Evolutionary conservation across 129 eudicot species (phyloP), one percentile per base, ranked within the genome.

Genomic region (Ambrosia trifida): DNA sequence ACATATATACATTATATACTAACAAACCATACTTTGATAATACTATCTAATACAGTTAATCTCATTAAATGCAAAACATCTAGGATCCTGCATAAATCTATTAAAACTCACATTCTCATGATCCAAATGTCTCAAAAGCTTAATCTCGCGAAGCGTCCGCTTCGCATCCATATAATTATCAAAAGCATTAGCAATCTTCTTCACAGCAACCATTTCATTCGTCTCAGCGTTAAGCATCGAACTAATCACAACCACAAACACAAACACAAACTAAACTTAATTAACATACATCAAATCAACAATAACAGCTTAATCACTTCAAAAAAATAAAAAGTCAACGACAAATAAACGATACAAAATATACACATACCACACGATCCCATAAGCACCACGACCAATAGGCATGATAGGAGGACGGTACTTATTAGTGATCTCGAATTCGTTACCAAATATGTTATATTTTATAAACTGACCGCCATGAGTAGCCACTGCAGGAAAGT

Each of bases 321-420:
- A 5, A 30, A 43, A 67, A 5, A 3, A 28, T 0, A 65, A 66
- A 64, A 68, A 71, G 72, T 68, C 80, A 80, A 75, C 75, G 80
- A 31, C 14, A 67, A 10, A 8, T 49, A 61, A 66, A 72, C 28
- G 56, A 71, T 5, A 51, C 31, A 33, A 12, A 49, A 40, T 3
- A 24, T 16, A 13, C 0, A 45, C 56, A 57, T 85, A 92, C 98
- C 98, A 92, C 20, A 92, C 96, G 69, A 92, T 86, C 51, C 98
- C 98, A 45, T 92, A 92, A 78, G 98, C 98, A 19, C 98, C 98
- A 14, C 96, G 98, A 44, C 98, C 98, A 63, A 92, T 86, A 40
- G 98, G 96, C 91, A 79, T 83, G 72, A 92, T 85, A n/a, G 98
- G 98, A 70, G 91, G 95, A 6, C 88, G 83, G 20, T 92, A 92